Evolutionary conservation across 192 early-diverging fungal genomes (phyloP).

Genomic region (Rhizophagus prolifer): DNA sequence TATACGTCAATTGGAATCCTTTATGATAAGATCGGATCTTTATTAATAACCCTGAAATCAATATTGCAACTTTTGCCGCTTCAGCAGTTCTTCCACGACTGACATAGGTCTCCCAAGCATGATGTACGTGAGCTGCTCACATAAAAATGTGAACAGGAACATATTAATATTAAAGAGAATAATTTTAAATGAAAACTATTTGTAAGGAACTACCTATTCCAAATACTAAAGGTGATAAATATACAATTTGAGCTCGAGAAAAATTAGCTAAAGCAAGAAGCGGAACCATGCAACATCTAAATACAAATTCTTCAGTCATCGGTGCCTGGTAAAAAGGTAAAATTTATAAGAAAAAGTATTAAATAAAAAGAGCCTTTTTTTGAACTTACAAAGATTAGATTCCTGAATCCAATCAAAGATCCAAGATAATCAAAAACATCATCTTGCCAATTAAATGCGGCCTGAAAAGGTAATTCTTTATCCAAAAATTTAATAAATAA

Average conservation of each 20-base stretch:
- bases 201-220: conserved; percentile 57
- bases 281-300: conserved; percentile 68
- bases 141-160: not conserved
- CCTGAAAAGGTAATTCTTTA: conserved; percentile 45
- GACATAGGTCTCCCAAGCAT: conserved; percentile 57
- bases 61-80: conserved; percentile 41
- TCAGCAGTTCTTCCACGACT: conserved; percentile 37
- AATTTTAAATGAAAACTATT: not conserved
- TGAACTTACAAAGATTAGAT: conserved; percentile 49
- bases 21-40: not conserved
- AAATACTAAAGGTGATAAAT: conserved; percentile 66
- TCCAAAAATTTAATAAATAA: conserved; percentile 45
- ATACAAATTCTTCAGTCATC: conserved; percentile 71
- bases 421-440: conserved; percentile 31
- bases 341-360: not conserved
- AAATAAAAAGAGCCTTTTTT: not conserved
- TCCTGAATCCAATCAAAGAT: conserved; percentile 38
- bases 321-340: conserved; percentile 54
- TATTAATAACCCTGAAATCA: conserved; percentile 26
- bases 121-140: conserved; percentile 50
- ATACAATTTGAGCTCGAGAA: conserved; percentile 42
- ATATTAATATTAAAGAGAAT: not conserved
- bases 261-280: conserved; percentile 45
- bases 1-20: conserved; percentile 72
- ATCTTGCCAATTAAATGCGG: conserved; percentile 31